Base-by-base conservation (phyloP, 2,329 filamentous ascomycete genomes). In the Aureobasidium sp. region DNA sequence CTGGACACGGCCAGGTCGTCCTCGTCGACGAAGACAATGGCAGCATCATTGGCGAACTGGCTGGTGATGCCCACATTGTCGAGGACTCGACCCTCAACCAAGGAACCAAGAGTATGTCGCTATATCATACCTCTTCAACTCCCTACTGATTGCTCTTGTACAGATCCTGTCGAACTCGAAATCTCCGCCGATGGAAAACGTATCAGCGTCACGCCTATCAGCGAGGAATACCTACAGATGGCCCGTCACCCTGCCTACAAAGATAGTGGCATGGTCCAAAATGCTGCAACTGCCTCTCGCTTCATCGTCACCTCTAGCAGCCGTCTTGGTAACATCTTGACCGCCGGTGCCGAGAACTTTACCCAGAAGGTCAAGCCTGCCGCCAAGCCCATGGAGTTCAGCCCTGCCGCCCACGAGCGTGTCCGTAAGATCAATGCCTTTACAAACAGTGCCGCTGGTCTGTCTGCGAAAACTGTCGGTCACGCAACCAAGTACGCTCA, bases 21-120 rank as follows among this genome's bases (percentile, higher is more conserved):
- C 81, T 99, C 11, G 81, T 99, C 17, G 91, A 99, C 70, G 94
- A 99, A 75, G 93, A 97, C 72, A 89, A 99, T 75, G 94, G 94
- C 58, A 95, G 90, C 68, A 89, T 99, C 9, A 89, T 99, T 31
- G 94, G 94, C 49, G 93, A 99, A 77, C 78, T 99, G 64, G 85
- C 88, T 62, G 88, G 93, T 62, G 88, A 87, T 19, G 93, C 90
- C 70, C 80, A 91, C 66, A 82, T 96, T 19, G 80, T 93, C 17
- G 91, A 97, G 70, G 85, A 92, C 66, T 79, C 84, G 31, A 82
- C 81, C 56, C 81, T 99, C 65, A 85, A 88, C 71, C 86, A 88
- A 17, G 94, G 94, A n/a, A 93, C 89, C 5, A 97, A 99, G 81
- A 89, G 91, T 96, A 79, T 71, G 81, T 70, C 31, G 58, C 45